Conservation (phyloP, 208 protist genomes). For the Cochliopodium minus region DNA sequence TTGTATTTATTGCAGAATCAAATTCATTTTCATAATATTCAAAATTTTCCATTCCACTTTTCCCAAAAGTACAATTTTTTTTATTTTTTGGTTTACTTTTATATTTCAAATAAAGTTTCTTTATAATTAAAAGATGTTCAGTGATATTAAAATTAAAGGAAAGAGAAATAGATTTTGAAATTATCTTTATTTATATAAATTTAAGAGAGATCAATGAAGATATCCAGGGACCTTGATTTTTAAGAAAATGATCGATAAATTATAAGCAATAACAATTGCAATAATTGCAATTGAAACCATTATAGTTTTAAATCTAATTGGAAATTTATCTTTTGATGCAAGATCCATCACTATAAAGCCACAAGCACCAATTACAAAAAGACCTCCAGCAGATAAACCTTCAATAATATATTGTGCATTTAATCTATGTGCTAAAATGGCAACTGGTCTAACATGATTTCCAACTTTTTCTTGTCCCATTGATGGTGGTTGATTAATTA, state of each 20-base stretch:
- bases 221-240: slow-evolving; percentile 1
- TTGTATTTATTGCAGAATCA: no score
- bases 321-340: not conserved
- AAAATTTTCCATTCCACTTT: no score
- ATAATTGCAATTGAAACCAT: not conserved
- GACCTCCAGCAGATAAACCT: slow-evolving; percentile 4
- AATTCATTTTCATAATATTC: no score
- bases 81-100: no score
- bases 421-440: not conserved
- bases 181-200: no score
- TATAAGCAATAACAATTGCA: not conserved
- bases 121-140: no score
- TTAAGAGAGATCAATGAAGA: not conserved
- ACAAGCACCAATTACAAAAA: not conserved
- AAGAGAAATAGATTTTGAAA: no score
- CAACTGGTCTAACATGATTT: not conserved
- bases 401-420: slow-evolving; percentile 10
- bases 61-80: no score
- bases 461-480: not conserved
- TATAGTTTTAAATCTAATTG: not conserved
- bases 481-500: slow-evolving; percentile 4
- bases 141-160: no score
- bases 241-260: slow-evolving; percentile 1
- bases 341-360: not conserved
- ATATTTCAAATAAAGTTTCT: no score